phyloP scores from a whole-genome alignment of 371 early-diverging fungal species.

The Fennellomyces sp. region DNA sequence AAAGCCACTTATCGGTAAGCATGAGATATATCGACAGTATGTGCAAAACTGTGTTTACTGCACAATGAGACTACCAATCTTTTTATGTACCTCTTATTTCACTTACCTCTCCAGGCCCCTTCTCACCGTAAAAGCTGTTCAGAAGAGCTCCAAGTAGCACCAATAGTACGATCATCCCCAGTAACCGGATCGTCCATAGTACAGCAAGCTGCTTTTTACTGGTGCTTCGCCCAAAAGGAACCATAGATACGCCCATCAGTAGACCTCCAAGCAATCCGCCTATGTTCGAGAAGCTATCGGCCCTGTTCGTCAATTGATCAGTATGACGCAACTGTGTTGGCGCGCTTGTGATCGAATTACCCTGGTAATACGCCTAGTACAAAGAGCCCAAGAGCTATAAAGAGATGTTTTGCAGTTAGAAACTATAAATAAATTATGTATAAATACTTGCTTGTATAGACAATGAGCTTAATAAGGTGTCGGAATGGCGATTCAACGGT shows the following conservation, averaged over 20 bases:
- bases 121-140: constrained; percentile 10
- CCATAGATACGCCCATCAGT: constrained; percentile 40
- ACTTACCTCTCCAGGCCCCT: constrained; percentile 8
- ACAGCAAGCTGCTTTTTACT: background rate
- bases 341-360: constrained; percentile 74
- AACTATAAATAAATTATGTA: background rate
- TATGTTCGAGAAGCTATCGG: constrained; percentile 66
- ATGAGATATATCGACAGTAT: constrained; percentile 14
- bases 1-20: constrained; percentile 17
- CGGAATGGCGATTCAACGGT: constrained; percentile 57
- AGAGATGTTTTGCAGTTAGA: background rate
- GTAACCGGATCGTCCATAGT: constrained; percentile 6
- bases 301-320: constrained; percentile 12
- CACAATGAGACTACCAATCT: background rate
- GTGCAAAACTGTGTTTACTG: constrained; percentile 5
- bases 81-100: too few relatives aligned
- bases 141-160: background rate
- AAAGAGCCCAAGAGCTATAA: constrained; percentile 35
- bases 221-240: constrained; percentile 28
- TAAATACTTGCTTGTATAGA: constrained; percentile 9
- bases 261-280: constrained; percentile 63
- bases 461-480: constrained; percentile 58
- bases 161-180: background rate
- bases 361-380: constrained; percentile 71
- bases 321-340: constrained; percentile 49